Conservation (phyloP, 1,284 basidiomycete species). For the Moniliella sp. region DNA sequence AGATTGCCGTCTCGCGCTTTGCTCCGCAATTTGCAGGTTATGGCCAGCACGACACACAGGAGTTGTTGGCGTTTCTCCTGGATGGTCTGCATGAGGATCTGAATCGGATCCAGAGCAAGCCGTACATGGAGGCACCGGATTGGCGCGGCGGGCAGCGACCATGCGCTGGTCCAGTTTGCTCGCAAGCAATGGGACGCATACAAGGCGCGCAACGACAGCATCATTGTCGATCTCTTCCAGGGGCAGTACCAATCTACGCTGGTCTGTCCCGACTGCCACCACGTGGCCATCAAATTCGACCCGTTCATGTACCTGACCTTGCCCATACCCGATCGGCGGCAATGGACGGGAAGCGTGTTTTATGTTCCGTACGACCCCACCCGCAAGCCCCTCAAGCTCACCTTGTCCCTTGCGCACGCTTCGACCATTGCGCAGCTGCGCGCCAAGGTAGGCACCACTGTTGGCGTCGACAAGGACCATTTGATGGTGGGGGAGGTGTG, state of each 20-base stretch:
- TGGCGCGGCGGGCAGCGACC: constrained; percentile 15
- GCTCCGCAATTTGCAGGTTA: constrained; percentile 22
- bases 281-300: constrained; percentile 90
- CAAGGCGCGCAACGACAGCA: constrained; percentile 20
- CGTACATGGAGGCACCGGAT: constrained; percentile 18
- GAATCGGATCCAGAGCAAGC: constrained; percentile 8
- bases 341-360: constrained; percentile 37
- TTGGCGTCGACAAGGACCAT: no score
- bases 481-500: constrained; percentile 20
- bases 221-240: constrained; percentile 11
- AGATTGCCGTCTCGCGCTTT: constrained; percentile 42
- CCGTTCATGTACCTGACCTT: constrained; percentile 34
- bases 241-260: constrained; percentile 31
- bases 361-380: constrained; percentile 57
- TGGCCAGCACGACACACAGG: constrained; percentile 18
- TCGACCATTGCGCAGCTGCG: no score
- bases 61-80: constrained; percentile 7
- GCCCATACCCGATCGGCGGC: constrained; percentile 27
- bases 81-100: constrained; percentile 11
- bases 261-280: constrained; percentile 26
- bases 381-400: no score
- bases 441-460: no score
- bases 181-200: constrained; percentile 36
- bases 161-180: constrained; percentile 62
- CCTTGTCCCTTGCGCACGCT: no score